Conservation (phyloP, 78 protist genomes). For the Monocercomonoides exilis region DNA sequence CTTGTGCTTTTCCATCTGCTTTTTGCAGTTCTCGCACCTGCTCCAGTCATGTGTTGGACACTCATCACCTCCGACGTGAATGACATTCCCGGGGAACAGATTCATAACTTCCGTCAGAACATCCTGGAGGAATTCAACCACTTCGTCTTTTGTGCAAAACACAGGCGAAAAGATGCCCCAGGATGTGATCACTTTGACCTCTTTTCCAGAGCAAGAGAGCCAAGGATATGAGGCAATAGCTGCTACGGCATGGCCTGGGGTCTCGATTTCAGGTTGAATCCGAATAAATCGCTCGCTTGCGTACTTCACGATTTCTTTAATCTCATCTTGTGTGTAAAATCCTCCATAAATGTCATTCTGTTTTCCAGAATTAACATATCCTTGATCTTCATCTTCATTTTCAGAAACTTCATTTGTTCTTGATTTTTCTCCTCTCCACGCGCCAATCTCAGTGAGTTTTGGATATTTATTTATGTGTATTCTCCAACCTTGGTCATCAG, state of each 20-base stretch:
- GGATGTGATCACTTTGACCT: background rate
- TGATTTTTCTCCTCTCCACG: background rate
- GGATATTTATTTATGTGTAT: background rate
- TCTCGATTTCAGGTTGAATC: background rate
- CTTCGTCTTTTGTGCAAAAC: background rate
- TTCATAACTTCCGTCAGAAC: background rate
- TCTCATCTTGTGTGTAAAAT: background rate
- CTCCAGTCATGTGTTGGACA: background rate
- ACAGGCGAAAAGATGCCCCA: background rate
- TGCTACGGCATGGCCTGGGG: background rate
- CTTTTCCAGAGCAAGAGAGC: background rate
- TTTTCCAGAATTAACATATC: background rate
- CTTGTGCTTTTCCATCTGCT: background rate
- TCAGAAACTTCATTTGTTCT: background rate
- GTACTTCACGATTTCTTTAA: background rate
- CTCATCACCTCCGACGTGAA: background rate
- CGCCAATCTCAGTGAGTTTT: background rate
- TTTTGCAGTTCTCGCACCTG: background rate
- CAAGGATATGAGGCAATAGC: background rate
- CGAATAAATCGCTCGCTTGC: background rate
- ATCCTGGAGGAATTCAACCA: background rate
- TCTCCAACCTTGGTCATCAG: background rate
- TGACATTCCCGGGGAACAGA: background rate
- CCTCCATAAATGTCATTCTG: background rate
- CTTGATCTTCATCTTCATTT: background rate